Conservation (phyloP, 768 basidiomycete genomes). For the Imleria badia region DNA sequence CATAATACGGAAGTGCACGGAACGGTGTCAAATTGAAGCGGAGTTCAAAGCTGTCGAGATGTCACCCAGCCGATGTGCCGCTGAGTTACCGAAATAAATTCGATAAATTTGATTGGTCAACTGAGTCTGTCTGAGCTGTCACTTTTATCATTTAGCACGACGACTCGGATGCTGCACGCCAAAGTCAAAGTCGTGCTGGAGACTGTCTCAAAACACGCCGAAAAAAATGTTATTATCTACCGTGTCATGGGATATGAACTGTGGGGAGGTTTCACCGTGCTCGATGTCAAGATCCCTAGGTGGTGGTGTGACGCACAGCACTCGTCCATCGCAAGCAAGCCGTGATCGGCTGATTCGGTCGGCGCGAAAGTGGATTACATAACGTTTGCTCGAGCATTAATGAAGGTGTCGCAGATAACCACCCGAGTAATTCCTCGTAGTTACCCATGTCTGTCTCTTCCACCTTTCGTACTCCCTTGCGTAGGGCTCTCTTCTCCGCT, state of each 20-base stretch:
- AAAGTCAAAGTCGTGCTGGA: not conserved
- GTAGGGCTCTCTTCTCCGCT: conserved; percentile 40
- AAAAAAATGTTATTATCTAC: not conserved
- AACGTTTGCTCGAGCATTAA: not conserved
- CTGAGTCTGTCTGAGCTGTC: not conserved
- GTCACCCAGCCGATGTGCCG: conserved; percentile 1
- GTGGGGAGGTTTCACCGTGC: not conserved
- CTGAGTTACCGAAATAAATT: not conserved
- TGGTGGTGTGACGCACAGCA: not conserved
- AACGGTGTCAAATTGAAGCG: not conserved
- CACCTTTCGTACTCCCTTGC: conserved; percentile 47
- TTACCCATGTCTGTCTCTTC: conserved; percentile 56
- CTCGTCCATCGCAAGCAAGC: conserved; percentile 14
- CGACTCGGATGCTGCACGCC: not conserved
- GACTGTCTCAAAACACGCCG: not conserved
- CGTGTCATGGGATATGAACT: not conserved
- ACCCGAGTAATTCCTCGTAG: conserved; percentile 3
- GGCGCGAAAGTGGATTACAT: conserved; percentile 15
- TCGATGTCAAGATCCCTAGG: not conserved
- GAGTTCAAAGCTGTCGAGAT: not conserved
- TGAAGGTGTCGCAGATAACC: conserved; percentile 6
- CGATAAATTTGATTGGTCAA: not conserved
- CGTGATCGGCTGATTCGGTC: not conserved
- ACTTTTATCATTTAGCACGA: not conserved
- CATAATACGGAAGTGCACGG: not conserved